A percentile compares a stretch with the other conserved stretches of the same genome.
Conservation (phyloP, 2,329 filamentous ascomycete genomes). For the Thielaviopsis euricoi region DNA sequence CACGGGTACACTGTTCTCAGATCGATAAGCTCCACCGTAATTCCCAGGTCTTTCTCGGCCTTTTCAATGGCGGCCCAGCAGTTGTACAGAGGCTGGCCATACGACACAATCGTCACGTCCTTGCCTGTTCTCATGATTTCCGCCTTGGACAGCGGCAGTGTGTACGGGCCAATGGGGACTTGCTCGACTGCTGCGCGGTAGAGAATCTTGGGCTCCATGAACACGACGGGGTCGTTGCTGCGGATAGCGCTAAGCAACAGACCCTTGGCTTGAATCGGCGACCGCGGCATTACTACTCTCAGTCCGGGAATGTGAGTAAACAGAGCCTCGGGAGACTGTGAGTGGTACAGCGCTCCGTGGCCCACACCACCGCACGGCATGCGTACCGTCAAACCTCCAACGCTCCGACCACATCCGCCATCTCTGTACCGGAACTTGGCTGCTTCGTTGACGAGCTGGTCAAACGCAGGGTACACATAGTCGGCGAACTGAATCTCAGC, state of each 20-base stretch:
- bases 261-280: conserved; percentile 77
- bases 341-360: conserved; percentile 76
- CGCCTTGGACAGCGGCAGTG: conserved; percentile 71
- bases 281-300: conserved; percentile 71
- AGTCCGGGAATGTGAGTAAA: conserved; percentile 81
- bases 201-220: conserved; percentile 87
- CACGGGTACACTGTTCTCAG: conserved; percentile 80
- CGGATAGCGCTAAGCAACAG: conserved; percentile 61
- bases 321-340: conserved; percentile 73
- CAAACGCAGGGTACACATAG: conserved; percentile 84
- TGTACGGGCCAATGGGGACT: conserved; percentile 65
- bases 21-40: conserved; percentile 74
- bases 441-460: conserved; percentile 87
- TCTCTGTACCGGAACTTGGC: conserved; percentile 75
- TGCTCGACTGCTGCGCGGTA: conserved; percentile 87
- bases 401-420: conserved; percentile 38
- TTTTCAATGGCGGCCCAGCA: conserved; percentile 62
- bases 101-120: conserved; percentile 71
- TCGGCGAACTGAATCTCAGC: conserved; percentile 95
- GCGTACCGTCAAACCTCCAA: conserved; percentile 66
- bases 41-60: conserved; percentile 57
- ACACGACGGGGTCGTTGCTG: conserved; percentile 73
- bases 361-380: conserved; percentile 88
- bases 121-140: conserved; percentile 68
- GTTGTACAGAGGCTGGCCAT: conserved; percentile 77